Conservation (phyloP, 306 rosid genomes). For the Arachis stenosperma region DNA sequence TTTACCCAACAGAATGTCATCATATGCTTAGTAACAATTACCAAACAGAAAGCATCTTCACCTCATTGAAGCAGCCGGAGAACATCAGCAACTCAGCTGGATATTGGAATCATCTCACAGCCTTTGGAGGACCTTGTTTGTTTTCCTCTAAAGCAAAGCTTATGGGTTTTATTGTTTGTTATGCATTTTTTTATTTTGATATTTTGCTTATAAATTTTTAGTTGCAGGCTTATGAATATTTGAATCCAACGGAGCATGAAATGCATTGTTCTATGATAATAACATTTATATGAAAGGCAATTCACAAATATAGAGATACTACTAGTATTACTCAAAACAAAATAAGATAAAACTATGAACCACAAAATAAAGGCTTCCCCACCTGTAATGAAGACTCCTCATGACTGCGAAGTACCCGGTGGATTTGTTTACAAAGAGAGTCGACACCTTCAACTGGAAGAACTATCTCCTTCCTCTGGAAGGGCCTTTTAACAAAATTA, state of each 20-base stretch:
- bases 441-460: constrained; percentile 84
- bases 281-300: neutral
- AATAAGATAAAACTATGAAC: neutral
- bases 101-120: neutral
- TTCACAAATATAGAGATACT: neutral
- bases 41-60: neutral
- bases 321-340: constrained; percentile 2
- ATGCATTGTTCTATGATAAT: neutral
- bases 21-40: neutral
- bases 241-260: neutral
- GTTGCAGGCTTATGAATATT: neutral
- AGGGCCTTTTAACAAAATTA: constrained; percentile 73
- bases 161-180: neutral
- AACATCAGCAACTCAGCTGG: neutral
- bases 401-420: constrained; percentile 56
- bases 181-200: neutral
- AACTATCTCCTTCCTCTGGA: constrained; percentile 74
- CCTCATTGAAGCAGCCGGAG: neutral
- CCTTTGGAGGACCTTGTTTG: neutral
- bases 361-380: constrained; percentile 25
- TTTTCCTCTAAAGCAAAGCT: constrained; percentile 1
- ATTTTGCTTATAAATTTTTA: neutral
- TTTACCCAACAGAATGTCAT: neutral
- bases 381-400: constrained; percentile 94
- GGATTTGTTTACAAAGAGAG: constrained; percentile 72